Evolutionary conservation across 768 basidiomycete species (phyloP), one percentile per base, ranked within the genome.

Genomic region (Pulveroboletus frians): DNA sequence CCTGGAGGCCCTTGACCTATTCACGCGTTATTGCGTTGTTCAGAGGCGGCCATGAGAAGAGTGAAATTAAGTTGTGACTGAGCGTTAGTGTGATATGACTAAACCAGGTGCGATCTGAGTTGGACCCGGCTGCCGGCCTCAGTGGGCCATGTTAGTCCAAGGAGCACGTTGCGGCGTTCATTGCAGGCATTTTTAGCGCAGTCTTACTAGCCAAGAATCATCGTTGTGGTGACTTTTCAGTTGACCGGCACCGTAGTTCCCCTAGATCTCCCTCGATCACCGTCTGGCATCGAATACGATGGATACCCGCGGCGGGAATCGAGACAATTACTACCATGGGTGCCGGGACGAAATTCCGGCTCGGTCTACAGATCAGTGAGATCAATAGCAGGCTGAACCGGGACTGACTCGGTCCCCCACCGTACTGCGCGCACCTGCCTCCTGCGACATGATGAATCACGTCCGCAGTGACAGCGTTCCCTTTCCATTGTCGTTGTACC

Each of bases 221-320:
- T 51, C 37, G 38, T 52, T 29, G 31, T 53, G 66, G 63, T 42
- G 21, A 56, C 43, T 54, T 54, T n/a, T 44, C 46, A 51, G 46
- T 51, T 58, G 38, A 53, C 66, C 64, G 63, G 41, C 9, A 46
- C 13, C 17, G 15, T 38, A 31, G 37, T 26, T 23, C 20, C 32
- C 29, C 35, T 46, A 30, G 47, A 38, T 47, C 20, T 29, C 43
- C 47, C 50, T 55, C 41, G 51, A 60, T 48, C 57, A 37, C 52
- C 32, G 34, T 31, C 39, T 47, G 44, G 46, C 17, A 37, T 44
- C 34, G 21, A 20, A 23, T 26, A 27, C 27, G 31, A 26, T 53
- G 47, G 49, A 44, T 62, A 27, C 36, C 52, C 56, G n/a, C n/a
- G n/a, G n/a, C n/a, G 57, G 49, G 51, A 50, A 55, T 27, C 8